Conservation (phyloP, 345 rosid genomes). For the Rhizophora apiculata region DNA sequence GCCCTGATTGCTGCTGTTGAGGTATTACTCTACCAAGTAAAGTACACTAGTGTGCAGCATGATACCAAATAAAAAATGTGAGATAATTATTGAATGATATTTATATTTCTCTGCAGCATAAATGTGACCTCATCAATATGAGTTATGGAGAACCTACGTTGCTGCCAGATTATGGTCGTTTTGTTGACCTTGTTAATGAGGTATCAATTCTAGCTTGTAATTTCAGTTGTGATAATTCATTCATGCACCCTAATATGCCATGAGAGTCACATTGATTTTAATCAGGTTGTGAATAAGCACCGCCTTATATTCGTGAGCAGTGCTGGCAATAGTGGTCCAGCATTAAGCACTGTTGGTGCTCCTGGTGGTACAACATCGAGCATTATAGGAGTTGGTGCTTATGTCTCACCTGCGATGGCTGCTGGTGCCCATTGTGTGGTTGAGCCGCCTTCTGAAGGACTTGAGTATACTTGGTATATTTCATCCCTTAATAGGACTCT, state of each 20-base stretch:
- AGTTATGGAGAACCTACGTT: constrained; percentile 86
- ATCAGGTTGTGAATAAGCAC: constrained; percentile 85
- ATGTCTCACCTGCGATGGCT: constrained; percentile 98
- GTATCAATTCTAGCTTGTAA: constrained; percentile 40
- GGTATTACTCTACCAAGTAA: constrained; percentile 31
- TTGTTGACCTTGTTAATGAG: constrained; percentile 90
- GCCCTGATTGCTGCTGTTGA: constrained; percentile 90
- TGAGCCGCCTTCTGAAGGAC: constrained; percentile 90
- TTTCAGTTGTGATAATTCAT: constrained; percentile 10
- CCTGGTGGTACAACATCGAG: constrained; percentile 97
- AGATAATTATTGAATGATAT: neutral
- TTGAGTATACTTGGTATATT: constrained; percentile 85
- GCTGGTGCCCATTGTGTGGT: constrained; percentile 92
- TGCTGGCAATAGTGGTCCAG: constrained; percentile 99
- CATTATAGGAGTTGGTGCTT: constrained; percentile 96
- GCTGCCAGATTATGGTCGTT: constrained; percentile 96
- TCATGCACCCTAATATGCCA: constrained; percentile 20
- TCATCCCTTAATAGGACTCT: constrained; percentile 19
- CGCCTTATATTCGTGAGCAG: constrained; percentile 86
- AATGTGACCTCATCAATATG: constrained; percentile 98
- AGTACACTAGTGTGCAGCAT: neutral
- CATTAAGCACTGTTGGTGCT: constrained; percentile 94
- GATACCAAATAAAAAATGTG: neutral
- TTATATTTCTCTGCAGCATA: constrained; percentile 55
- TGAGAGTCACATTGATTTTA: constrained; percentile 15